Conservation (phyloP, 345 rosid genomes). For the Eucalyptus marginata region DNA sequence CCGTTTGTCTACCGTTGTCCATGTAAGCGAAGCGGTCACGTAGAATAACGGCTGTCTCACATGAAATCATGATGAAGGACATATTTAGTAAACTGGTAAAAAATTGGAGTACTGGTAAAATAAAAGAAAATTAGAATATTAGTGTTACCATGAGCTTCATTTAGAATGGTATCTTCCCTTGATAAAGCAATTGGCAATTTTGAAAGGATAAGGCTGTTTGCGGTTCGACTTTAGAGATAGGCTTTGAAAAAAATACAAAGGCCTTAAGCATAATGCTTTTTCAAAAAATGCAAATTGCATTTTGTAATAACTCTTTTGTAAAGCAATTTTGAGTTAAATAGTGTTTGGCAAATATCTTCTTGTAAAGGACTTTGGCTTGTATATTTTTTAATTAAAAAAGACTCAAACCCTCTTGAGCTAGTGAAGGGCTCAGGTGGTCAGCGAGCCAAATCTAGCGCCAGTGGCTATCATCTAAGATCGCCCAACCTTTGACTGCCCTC, state of each 20-base stretch:
- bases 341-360: no score
- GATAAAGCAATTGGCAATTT: background rate
- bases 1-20: background rate
- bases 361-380: no score
- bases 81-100: background rate
- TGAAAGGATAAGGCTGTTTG: background rate
- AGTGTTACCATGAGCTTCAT: background rate
- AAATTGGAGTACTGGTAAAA: background rate
- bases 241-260: no score
- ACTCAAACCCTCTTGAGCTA: no score
- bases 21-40: background rate
- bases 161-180: background rate
- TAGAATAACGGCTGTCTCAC: background rate
- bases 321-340: no score
- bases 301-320: no score
- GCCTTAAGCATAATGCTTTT: no score
- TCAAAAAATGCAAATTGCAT: no score
- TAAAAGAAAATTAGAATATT: background rate
- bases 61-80: background rate
- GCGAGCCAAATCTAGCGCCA: fast-evolving
- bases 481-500: no score
- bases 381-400: no score
- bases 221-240: no score
- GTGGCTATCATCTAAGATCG: no score
- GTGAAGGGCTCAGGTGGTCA: fast-evolving